These are phyloP conservation scores for Alternaria consortialis DNA, from an alignment of 2,329 filamentous ascomycete genomes.

Conservation along the genomic window DNA sequence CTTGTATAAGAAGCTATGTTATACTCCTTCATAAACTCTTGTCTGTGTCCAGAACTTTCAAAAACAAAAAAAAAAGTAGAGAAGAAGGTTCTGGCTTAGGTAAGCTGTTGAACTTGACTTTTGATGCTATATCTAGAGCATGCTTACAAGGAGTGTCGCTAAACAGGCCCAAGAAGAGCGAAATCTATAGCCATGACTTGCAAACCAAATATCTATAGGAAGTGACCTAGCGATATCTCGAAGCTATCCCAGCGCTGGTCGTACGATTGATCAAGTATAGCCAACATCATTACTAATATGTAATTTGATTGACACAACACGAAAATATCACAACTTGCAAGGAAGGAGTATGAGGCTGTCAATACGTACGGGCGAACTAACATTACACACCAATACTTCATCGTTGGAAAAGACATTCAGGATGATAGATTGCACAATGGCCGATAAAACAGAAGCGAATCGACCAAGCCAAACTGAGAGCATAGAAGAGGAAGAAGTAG, in stretches of 20 bases:
- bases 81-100: neutral
- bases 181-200: neutral
- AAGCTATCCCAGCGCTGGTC: neutral
- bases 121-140: neutral
- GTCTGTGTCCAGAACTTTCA: neutral
- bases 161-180: neutral
- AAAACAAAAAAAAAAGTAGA: no score
- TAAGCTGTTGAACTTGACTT: neutral
- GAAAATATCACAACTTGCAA: neutral
- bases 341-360: neutral
- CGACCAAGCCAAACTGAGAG: neutral
- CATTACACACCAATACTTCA: neutral
- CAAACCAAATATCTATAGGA: neutral
- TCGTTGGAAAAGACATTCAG: neutral
- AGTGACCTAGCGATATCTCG: neutral
- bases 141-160: neutral
- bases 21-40: neutral
- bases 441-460: neutral
- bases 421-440: neutral
- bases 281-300: neutral
- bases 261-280: neutral
- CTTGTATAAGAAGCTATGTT: neutral
- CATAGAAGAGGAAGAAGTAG: no score
- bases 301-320: neutral
- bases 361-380: neutral